These are phyloP conservation scores for Astrothelium subdiscretum DNA, from an alignment of 495 filamentous ascomycete genomes.

Conservation along the genomic window DNA sequence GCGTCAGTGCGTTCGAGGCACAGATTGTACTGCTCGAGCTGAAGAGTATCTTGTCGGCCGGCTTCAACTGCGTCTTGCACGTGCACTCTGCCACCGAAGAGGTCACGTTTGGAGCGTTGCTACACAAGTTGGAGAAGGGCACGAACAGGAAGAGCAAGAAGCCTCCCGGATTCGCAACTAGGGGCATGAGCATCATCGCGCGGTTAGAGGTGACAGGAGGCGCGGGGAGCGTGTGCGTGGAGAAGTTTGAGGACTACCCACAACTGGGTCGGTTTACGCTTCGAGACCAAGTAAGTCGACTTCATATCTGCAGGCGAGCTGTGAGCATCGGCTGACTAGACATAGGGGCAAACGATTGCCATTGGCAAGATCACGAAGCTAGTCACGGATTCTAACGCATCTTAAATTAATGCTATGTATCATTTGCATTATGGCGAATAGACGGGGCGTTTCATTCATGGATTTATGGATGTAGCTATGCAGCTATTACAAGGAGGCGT, in stretches of 20 bases:
- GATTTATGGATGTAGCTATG: background rate
- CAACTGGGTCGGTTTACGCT: conserved; percentile 93
- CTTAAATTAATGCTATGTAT: background rate
- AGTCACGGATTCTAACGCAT: conserved; percentile 15
- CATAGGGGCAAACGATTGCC: conserved; percentile 25
- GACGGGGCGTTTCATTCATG: background rate
- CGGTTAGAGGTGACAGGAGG: conserved; percentile 74
- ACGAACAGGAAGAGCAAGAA: conserved; percentile 89
- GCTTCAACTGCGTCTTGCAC: conserved; percentile 85
- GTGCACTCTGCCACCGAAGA: conserved; percentile 91
- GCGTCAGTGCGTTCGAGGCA: conserved; percentile 81
- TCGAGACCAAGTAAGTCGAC: conserved; percentile 65
- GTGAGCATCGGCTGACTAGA: background rate
- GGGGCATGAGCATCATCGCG: conserved; percentile 87
- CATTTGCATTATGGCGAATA: background rate
- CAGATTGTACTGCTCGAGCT: conserved; percentile 94
- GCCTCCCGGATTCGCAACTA: conserved; percentile 83
- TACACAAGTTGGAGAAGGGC: conserved; percentile 94
- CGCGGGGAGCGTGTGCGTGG: conserved; percentile 79
- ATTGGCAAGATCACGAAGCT: conserved; percentile 29
- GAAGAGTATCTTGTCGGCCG: conserved; percentile 81
- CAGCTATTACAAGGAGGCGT: background rate
- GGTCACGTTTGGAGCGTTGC: conserved; percentile 70
- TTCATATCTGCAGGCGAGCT: too few species aligned
- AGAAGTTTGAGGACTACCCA: conserved; percentile 85